Evolutionary conservation across 768 basidiomycete genomes (phyloP).

Genomic region (Leccinum fibrillosum): DNA sequence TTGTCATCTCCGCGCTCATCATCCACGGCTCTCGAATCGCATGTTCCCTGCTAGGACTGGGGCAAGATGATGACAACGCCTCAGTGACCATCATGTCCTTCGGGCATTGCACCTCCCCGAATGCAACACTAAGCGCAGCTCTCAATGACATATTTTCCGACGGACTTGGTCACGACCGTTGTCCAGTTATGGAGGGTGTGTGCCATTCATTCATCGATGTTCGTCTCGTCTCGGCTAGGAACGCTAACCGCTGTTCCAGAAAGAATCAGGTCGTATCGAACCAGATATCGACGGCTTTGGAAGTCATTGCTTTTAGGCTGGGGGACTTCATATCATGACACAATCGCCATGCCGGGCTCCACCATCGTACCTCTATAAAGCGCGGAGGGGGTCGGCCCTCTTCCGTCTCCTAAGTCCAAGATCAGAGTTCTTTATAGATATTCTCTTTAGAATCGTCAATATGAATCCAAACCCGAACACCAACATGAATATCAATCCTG

Average conservation of each 20-base stretch:
- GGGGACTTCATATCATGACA: background rate
- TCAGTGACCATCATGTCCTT: background rate
- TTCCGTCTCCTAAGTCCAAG: background rate
- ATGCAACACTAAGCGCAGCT: background rate
- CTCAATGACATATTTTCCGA: background rate
- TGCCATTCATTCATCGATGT: background rate
- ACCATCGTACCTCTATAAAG: background rate
- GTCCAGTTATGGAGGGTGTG: background rate
- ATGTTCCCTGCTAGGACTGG: background rate
- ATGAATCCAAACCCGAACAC: background rate
- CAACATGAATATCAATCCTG: constrained; percentile 1
- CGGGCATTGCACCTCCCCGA: background rate
- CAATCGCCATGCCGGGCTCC: background rate
- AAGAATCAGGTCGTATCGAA: background rate
- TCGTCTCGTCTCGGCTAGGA: background rate
- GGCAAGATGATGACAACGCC: background rate
- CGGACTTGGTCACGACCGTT: background rate
- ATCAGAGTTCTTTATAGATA: background rate
- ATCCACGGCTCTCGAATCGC: background rate
- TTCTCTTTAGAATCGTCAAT: background rate
- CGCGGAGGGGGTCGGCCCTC: background rate
- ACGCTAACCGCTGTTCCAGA: background rate
- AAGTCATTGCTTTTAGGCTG: background rate
- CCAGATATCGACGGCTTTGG: background rate
- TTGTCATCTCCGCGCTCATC: background rate